Evolutionary conservation across 2,329 filamentous ascomycete species (phyloP), one percentile per base, ranked within the genome.

Genomic region (Fusarium sp.): DNA sequence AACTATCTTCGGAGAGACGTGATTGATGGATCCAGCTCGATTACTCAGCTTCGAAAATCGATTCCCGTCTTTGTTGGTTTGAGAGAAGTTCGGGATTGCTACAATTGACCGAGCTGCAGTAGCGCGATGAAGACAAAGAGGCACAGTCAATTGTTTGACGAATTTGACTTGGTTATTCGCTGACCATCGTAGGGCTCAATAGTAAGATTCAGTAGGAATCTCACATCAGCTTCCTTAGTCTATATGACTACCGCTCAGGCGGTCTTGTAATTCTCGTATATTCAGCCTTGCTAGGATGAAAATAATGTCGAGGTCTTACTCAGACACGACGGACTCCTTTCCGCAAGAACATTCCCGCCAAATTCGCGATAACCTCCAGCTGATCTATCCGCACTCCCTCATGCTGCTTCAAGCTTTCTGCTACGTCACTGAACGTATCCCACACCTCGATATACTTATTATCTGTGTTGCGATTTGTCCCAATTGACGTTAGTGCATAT

Each of bases 391-490:
- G 33, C 8, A 36, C 31, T 5, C 58, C 51, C 15, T 62, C 58
- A 22, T 42, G 57, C 17, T 48, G 46, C 40, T 26, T 45, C 26
- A 58, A 45, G 8, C 38, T 43, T 38, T 61, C 51, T 1, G 51
- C 58, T 18, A 44, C 44, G 4, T 33, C 28, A n/a, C 26, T 49
- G 17, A 58, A 52, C n/a, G 31, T 51, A 18, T 52, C 24, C 58
- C 53, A 62, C 10, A 62, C 53, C 28, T 62, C 58, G 15, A 58
- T 52, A 13, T 58, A 62, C 34, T 62, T 58, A 6, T 48, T 40
- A 31, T 58, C 33, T 14, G 58, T 62, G 11, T 58, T 52, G 17
- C 40, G 45, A 15, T 45, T 58, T 2, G 46, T 58, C 5, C 58
- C 53, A 31, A 58, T 62, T 22, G 34, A 52, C 8, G 17, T 20